phyloP scores from a whole-genome alignment of 495 filamentous ascomycete genomes.

The Talaromyces ruber region DNA sequence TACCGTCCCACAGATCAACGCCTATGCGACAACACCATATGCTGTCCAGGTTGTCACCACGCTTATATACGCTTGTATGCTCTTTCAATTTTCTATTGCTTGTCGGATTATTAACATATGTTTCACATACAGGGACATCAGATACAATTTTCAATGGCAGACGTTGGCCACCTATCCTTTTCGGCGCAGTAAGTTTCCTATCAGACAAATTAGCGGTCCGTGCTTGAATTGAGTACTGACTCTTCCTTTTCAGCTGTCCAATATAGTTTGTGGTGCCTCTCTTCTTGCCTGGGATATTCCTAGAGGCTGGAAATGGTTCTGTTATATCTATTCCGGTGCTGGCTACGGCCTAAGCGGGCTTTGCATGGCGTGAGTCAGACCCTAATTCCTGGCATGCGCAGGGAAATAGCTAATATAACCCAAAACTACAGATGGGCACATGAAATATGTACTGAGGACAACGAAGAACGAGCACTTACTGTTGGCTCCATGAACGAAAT shows the following conservation, averaged over 20 bases:
- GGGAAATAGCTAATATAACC: constrained; percentile 6
- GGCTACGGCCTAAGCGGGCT: constrained; percentile 33
- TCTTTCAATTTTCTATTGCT: not conserved
- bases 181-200: constrained; percentile 33
- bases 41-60: constrained; percentile 41
- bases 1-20: constrained; percentile 30
- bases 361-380: constrained; percentile 28
- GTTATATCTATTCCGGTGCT: constrained; percentile 29
- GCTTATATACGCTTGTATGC: constrained; percentile 32
- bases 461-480: constrained; percentile 42
- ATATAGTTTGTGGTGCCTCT: constrained; percentile 30
- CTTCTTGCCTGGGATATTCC: constrained; percentile 39
- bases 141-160: constrained; percentile 45
- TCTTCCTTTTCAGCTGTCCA: constrained; percentile 17
- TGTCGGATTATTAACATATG: not conserved
- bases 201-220: not conserved
- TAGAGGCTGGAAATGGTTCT: constrained; percentile 33
- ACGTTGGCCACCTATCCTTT: constrained; percentile 47
- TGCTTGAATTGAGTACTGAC: constrained; percentile 3
- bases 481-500: constrained; percentile 43
- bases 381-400: not conserved
- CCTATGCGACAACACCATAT: constrained; percentile 36
- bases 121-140: constrained; percentile 21
- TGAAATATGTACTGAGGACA: constrained; percentile 40
- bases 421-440: constrained; percentile 34